These are phyloP conservation scores for Ramularia collo-cygni DNA, from an alignment of 2,329 filamentous ascomycete genomes.

Conservation along the genomic window DNA sequence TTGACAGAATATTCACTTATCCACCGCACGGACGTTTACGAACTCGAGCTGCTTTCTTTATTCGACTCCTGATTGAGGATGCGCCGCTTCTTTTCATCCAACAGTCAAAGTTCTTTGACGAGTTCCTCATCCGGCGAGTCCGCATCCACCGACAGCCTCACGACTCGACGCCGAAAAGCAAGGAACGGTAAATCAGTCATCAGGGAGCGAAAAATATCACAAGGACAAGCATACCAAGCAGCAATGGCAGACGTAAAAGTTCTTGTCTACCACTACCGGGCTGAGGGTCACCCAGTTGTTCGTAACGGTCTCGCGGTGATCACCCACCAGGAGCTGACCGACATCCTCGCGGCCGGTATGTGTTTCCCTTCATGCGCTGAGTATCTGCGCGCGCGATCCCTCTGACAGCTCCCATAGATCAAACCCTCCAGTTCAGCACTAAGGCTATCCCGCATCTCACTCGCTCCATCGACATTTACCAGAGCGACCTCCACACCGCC, in stretches of 20 bases:
- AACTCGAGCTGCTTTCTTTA: no score
- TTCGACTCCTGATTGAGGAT: background rate
- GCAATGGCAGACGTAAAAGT: slow-evolving; percentile 11
- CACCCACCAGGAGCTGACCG: slow-evolving; percentile 8
- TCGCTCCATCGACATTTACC: slow-evolving; percentile 13
- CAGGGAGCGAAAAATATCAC: background rate
- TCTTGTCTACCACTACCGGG: slow-evolving; percentile 22
- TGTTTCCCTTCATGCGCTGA: background rate
- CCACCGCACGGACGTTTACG: background rate
- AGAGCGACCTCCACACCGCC: slow-evolving; percentile 15
- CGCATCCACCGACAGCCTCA: background rate
- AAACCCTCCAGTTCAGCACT: slow-evolving; percentile 12
- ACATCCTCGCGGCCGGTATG: slow-evolving; percentile 12
- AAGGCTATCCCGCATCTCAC: slow-evolving; percentile 13
- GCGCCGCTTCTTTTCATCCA: slow-evolving; percentile 1
- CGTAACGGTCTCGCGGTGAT: slow-evolving; percentile 13
- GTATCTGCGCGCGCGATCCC: background rate
- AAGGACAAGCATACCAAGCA: background rate
- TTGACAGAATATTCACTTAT: no score
- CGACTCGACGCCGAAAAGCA: background rate
- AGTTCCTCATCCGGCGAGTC: background rate
- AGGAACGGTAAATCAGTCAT: background rate
- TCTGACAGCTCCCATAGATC: slow-evolving; percentile 5
- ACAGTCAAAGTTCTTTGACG: slow-evolving; percentile 1
- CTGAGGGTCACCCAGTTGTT: slow-evolving; percentile 10